phyloP scores from a whole-genome alignment of 805 yeast genomes.

The Ogataea neopini region DNA sequence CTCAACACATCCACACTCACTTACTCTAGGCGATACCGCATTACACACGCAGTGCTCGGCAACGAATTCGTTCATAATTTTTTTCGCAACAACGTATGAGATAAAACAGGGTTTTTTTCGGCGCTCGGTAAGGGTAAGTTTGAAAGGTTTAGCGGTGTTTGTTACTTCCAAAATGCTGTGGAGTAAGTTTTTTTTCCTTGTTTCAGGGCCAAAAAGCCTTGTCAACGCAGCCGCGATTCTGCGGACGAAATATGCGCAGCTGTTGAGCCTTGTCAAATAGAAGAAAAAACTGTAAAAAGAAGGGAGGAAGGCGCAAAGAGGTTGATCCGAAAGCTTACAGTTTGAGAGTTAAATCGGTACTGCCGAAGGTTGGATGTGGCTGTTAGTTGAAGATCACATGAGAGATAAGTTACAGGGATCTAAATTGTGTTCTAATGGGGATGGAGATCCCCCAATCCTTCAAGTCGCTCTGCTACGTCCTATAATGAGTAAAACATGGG shows the following conservation, averaged over 20 bases:
- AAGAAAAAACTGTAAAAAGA: neutral
- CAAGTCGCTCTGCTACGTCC: no score
- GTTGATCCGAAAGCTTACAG: no score
- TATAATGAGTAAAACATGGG: no score
- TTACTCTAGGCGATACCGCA: neutral
- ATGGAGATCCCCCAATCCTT: no score
- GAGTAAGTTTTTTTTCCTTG: neutral
- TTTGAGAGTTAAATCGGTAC: neutral
- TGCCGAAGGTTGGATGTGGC: neutral
- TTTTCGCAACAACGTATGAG: neutral
- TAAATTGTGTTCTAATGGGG: no score
- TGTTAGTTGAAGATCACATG: neutral
- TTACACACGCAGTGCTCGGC: conserved; percentile 1
- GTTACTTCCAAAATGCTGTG: neutral
- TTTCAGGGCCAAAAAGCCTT: conserved; percentile 5
- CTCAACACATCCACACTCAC: neutral
- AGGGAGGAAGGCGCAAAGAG: neutral
- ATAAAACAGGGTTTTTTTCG: neutral
- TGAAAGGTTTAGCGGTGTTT: neutral
- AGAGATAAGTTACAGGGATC: neutral
- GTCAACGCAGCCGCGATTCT: neutral
- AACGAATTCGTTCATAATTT: neutral
- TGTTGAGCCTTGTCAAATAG: no score
- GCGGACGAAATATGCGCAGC: neutral
- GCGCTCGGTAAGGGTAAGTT: neutral